Conservation (phyloP, 140 eudicot species). For the Stevia rebaudiana region DNA sequence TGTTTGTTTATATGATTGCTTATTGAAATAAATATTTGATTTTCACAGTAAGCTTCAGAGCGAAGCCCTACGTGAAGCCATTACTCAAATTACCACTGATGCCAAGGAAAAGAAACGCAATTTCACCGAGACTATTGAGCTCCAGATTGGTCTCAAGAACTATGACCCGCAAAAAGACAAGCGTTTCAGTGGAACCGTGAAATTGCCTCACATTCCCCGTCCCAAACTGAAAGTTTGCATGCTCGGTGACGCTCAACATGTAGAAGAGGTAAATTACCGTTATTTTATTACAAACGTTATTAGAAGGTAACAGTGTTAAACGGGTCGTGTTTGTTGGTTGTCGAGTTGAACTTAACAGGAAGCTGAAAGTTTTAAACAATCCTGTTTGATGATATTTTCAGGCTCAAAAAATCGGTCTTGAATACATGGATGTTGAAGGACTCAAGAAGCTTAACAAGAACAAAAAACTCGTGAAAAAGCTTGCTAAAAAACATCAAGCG, state of each 20-base stretch:
- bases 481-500: conserved; percentile 79
- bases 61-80: conserved; percentile 78
- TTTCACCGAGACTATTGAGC: conserved; percentile 72
- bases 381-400: not conserved
- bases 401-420: conserved; percentile 84
- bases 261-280: conserved; percentile 53
- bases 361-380: not conserved
- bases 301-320: not conserved
- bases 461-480: conserved; percentile 80
- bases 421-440: conserved; percentile 78
- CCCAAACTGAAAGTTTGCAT: conserved; percentile 86
- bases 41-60: conserved; percentile 65
- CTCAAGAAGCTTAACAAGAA: conserved; percentile 82
- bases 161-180: conserved; percentile 92
- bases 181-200: conserved; percentile 82
- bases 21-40: not conserved
- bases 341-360: not conserved
- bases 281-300: not conserved
- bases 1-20: not conserved
- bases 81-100: conserved; percentile 42
- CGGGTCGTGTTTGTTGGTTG: not conserved
- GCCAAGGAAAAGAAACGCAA: conserved; percentile 63
- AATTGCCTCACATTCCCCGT: conserved; percentile 83
- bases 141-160: conserved; percentile 82
- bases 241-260: conserved; percentile 97